Evolutionary conservation across 495 filamentous ascomycete genomes (phyloP).

Genomic region (Pyronema omphalodes): DNA sequence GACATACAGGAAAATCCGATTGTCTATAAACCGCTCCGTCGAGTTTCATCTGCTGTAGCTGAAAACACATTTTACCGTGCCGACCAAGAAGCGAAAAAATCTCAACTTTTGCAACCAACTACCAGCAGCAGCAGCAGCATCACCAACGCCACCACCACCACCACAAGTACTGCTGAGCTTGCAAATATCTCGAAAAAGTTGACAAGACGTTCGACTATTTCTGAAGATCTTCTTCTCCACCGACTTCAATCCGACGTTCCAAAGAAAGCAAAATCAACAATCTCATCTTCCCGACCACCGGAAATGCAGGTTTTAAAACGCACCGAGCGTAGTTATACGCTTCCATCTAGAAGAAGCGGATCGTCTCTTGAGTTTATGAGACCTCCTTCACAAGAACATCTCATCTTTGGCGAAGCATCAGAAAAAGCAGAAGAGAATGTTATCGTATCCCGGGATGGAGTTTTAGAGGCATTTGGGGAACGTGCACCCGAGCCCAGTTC

Average conservation of each 20-base stretch:
- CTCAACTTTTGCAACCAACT: background rate
- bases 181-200: background rate
- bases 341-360: constrained; percentile 15
- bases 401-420: constrained; percentile 19
- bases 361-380: constrained; percentile 10
- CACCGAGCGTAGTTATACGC: constrained; percentile 13
- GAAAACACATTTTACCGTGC: background rate
- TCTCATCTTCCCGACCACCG: background rate
- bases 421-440: constrained; percentile 25
- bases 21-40: background rate
- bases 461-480: constrained; percentile 78
- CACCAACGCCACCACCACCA: too few species aligned
- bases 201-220: constrained; percentile 11
- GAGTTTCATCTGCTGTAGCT: background rate
- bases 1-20: background rate
- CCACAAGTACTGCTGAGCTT: background rate
- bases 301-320: constrained; percentile 22
- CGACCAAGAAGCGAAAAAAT: background rate
- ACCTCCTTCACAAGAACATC: constrained; percentile 8
- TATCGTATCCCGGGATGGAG: constrained; percentile 35
- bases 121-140: too few species aligned
- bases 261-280: background rate
- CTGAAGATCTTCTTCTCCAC: constrained; percentile 14
- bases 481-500: constrained; percentile 79
- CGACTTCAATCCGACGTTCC: constrained; percentile 9